These are phyloP conservation scores for Globisporangium paddicum DNA, from an alignment of 352 stramenopile genomes.

Conservation along the genomic window DNA sequence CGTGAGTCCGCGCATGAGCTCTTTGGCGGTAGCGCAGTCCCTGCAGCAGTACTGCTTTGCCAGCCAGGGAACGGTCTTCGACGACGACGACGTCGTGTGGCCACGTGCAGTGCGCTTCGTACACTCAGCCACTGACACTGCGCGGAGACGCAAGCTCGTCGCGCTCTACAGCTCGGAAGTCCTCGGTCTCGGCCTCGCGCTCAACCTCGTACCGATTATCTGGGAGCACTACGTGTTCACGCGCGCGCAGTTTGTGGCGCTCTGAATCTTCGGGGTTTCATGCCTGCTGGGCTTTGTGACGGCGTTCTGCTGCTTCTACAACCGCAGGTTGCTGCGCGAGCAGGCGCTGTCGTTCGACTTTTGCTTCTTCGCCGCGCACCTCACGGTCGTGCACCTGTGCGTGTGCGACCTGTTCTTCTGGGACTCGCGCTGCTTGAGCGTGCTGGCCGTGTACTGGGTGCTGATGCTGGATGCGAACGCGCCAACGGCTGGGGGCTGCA, in stretches of 20 bases:
- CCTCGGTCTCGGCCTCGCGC: not conserved
- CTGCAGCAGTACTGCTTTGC: not conserved
- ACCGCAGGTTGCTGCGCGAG: not conserved
- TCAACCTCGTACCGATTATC: not conserved
- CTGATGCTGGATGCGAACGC: conserved; percentile 18
- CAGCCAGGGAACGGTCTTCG: not conserved
- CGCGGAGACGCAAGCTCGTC: not conserved
- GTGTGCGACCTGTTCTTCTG: conserved; percentile 20
- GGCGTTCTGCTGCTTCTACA: not conserved
- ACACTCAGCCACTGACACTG: not conserved
- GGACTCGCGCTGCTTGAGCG: conserved; percentile 1
- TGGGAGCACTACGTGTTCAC: not conserved
- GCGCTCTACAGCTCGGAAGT: not conserved
- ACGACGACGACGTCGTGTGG: not conserved
- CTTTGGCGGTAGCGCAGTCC: not conserved
- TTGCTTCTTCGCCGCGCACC: conserved; percentile 20
- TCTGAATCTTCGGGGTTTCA: not conserved
- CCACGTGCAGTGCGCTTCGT: not conserved
- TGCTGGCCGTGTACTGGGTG: conserved; percentile 17
- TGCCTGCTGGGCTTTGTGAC: not conserved
- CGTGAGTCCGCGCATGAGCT: not conserved
- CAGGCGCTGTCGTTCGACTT: conserved; percentile 23
- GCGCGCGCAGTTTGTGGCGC: not conserved
- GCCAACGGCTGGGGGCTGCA: conserved; percentile 9
- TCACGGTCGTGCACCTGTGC: conserved; percentile 13